A percentile compares a stretch with the other conserved stretches of the same genome.
phyloP scores from a whole-genome alignment of 805 yeast genomes.

The Lachancea sp. region DNA sequence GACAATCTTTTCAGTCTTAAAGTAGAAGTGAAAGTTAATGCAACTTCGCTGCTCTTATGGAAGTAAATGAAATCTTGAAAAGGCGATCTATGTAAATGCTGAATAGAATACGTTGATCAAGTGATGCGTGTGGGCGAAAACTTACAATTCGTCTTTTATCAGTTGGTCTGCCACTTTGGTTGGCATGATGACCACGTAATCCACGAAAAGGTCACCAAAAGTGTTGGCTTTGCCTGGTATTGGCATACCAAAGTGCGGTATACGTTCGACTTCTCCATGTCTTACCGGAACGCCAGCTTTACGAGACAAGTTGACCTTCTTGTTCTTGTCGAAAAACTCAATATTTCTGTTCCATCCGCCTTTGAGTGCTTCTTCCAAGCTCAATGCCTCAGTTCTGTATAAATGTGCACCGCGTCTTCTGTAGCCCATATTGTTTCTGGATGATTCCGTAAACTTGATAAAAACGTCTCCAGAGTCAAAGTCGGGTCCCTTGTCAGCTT shows the following conservation, averaged over 20 bases:
- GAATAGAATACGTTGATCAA: background rate
- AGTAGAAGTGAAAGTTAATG: background rate
- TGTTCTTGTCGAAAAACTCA: conserved; percentile 57
- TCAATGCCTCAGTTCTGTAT: conserved; percentile 74
- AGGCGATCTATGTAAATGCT: background rate
- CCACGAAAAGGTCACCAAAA: conserved; percentile 48
- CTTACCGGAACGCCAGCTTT: conserved; percentile 44
- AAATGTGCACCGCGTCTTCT: conserved; percentile 69
- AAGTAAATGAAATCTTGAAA: background rate
- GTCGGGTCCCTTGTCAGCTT: conserved; percentile 82
- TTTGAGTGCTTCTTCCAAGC: conserved; percentile 58
- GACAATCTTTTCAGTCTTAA: conserved; percentile 12
- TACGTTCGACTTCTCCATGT: conserved; percentile 65
- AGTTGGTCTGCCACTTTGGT: conserved; percentile 7
- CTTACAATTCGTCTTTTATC: conserved; percentile 6
- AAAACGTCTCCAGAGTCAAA: conserved; percentile 73
- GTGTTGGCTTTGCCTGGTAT: conserved; percentile 37
- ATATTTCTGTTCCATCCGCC: conserved; percentile 81
- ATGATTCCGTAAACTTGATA: conserved; percentile 53
- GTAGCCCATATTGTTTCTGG: conserved; percentile 61
- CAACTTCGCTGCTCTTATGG: background rate
- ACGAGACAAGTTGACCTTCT: conserved; percentile 43
- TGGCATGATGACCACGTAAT: conserved; percentile 44
- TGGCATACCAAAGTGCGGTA: conserved; percentile 87
- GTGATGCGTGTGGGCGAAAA: background rate